Percentiles rank a stretch among this genome's conserved stretches.
Evolutionary conservation across 2,329 filamentous ascomycete species (phyloP).

Genomic region (Colletotrichum liriopes): DNA sequence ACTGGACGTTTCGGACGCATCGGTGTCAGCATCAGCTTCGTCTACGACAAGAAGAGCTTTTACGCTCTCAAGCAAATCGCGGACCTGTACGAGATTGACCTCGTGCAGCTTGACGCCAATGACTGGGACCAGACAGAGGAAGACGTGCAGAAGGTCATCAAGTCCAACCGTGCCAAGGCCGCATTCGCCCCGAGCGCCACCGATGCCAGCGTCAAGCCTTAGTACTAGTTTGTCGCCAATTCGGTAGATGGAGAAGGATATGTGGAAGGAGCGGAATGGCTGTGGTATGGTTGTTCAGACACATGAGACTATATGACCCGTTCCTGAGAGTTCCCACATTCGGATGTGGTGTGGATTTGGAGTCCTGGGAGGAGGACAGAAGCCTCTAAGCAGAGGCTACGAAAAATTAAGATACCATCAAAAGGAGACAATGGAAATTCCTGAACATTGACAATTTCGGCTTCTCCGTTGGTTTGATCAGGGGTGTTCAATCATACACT

Average conservation of each 20-base stretch:
- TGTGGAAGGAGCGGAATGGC: background rate
- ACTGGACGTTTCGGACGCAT: conserved; percentile 97
- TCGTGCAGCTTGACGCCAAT: conserved; percentile 84
- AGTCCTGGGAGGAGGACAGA: conserved; percentile 13
- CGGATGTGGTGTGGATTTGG: conserved; percentile 24
- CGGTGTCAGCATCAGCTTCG: conserved; percentile 95
- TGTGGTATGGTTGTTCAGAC: conserved; percentile 1
- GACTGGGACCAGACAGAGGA: conserved; percentile 95
- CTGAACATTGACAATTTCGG: background rate
- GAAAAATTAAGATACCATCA: conserved; percentile 42
- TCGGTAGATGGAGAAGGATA: background rate
- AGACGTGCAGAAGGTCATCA: conserved; percentile 86
- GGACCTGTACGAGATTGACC: conserved; percentile 83
- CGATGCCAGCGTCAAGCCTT: conserved; percentile 46
- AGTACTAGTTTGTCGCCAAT: conserved; percentile 21
- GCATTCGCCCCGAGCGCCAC: conserved; percentile 65
- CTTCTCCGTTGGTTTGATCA: background rate
- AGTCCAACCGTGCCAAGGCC: conserved; percentile 75
- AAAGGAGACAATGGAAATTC: conserved; percentile 39
- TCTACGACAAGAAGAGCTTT: conserved; percentile 89
- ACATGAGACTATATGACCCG: background rate
- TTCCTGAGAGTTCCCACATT: conserved; percentile 23
- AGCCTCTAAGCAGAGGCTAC: conserved; percentile 29
- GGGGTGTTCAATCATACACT: background rate
- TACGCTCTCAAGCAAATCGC: conserved; percentile 85